A percentile compares a stretch with the other conserved stretches of the same genome.
These are phyloP conservation scores for Artomyces pyxidatus DNA, from an alignment of 768 basidiomycete genomes.

Conservation along the genomic window DNA sequence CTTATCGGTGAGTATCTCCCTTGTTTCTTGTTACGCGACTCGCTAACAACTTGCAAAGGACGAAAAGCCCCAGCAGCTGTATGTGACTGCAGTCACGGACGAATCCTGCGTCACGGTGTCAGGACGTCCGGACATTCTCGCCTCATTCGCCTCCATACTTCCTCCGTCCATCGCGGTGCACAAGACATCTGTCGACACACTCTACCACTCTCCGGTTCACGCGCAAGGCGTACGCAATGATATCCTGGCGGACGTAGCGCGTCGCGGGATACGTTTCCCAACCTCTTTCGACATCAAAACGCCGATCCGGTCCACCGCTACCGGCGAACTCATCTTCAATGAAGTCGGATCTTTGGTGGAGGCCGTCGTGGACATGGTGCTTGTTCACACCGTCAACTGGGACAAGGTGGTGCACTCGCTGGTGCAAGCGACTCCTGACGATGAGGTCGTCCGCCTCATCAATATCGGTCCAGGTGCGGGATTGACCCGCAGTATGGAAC, in stretches of 20 bases:
- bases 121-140: slow-evolving; percentile 44
- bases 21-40: too few species aligned
- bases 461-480: slow-evolving; percentile 44
- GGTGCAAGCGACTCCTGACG: slow-evolving; percentile 16
- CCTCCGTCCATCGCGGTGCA: slow-evolving; percentile 29
- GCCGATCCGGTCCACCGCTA: slow-evolving; percentile 14
- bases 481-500: slow-evolving; percentile 31
- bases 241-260: slow-evolving; percentile 36
- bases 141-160: slow-evolving; percentile 32
- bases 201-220: slow-evolving; percentile 43
- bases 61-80: slow-evolving; percentile 21
- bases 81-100: slow-evolving; percentile 44
- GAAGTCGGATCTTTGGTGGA: slow-evolving; percentile 6
- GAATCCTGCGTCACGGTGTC: slow-evolving; percentile 46
- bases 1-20: slow-evolving; percentile 16
- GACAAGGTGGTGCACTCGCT: slow-evolving; percentile 27
- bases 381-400: slow-evolving; percentile 32
- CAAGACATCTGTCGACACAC: slow-evolving; percentile 37
- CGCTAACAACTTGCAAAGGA: too few species aligned
- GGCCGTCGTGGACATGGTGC: slow-evolving; percentile 12
- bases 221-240: slow-evolving; percentile 26
- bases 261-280: slow-evolving; percentile 44
- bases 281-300: slow-evolving; percentile 32
- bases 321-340: slow-evolving; percentile 7
- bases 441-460: slow-evolving; percentile 27